Percentiles rank a stretch among this genome's conserved stretches.
Evolutionary conservation across 176 grass and related monocot genomes (phyloP).

Genomic region (Rhynchospora tenuis): DNA sequence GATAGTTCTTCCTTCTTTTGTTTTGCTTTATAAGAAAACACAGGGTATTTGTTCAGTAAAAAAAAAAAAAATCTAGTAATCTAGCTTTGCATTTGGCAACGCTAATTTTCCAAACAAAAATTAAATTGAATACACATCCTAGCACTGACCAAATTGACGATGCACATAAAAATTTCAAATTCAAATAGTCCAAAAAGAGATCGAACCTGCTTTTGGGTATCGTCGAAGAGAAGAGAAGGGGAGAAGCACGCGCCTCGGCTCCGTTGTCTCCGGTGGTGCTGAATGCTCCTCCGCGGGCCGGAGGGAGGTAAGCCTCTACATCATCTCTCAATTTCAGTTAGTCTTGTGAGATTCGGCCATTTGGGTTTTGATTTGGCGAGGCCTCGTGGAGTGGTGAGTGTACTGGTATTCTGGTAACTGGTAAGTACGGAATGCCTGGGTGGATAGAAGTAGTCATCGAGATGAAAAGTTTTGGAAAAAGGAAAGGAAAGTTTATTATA

Average conservation of each 20-base stretch:
- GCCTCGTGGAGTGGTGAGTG: no score
- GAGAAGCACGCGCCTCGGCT: slow-evolving; percentile 30
- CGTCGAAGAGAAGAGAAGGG: slow-evolving; percentile 89
- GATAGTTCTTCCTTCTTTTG: neutral
- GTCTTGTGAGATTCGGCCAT: neutral
- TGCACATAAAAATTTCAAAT: neutral
- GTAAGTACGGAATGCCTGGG: no score
- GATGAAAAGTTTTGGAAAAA: no score
- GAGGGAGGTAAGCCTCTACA: slow-evolving; percentile 31
- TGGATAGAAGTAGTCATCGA: no score
- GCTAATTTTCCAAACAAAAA: neutral
- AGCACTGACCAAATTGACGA: neutral
- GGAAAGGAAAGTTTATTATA: no score
- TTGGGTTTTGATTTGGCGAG: neutral
- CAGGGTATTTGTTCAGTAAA: no score
- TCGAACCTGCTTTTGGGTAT: slow-evolving; percentile 55
- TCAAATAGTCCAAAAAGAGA: neutral
- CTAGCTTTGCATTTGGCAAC: neutral
- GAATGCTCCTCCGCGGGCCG: slow-evolving; percentile 40
- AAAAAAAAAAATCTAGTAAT: neutral
- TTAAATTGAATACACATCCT: neutral
- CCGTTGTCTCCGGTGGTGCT: neutral
- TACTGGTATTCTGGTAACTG: no score
- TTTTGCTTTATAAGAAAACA: neutral
- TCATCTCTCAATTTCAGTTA: neutral